Evolutionary conservation across 1,284 basidiomycete genomes (phyloP).

Genomic region (Cutaneotrichosporon cutaneum): DNA sequence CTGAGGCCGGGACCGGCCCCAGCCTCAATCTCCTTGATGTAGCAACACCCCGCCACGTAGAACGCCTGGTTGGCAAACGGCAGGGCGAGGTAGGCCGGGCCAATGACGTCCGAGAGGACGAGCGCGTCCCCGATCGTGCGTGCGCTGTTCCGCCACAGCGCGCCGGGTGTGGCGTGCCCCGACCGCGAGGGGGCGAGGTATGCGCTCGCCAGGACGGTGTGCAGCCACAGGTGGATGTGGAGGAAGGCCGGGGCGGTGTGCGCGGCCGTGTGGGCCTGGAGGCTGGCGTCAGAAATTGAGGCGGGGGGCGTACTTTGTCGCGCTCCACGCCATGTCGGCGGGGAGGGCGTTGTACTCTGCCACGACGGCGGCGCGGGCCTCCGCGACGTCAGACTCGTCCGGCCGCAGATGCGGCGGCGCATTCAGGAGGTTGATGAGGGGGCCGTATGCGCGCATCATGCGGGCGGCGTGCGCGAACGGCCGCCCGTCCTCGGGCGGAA

Average conservation of each 20-base stretch:
- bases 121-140: slow-evolving; percentile 34
- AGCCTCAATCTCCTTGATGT: slow-evolving; percentile 28
- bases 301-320: slow-evolving; percentile 27
- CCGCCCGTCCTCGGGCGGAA: slow-evolving; percentile 6
- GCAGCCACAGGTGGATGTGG: slow-evolving; percentile 39
- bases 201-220: slow-evolving; percentile 32
- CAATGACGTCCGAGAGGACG: slow-evolving; percentile 30
- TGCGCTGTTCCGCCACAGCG: slow-evolving; percentile 29
- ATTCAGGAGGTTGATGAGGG: slow-evolving; percentile 36
- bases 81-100: slow-evolving; percentile 26
- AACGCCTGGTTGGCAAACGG: slow-evolving; percentile 33
- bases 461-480: slow-evolving; percentile 33
- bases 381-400: slow-evolving; percentile 8
- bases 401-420: slow-evolving; percentile 1
- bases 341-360: slow-evolving; percentile 32
- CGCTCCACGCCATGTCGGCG: slow-evolving; percentile 36
- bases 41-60: slow-evolving; percentile 33
- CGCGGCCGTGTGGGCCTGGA: slow-evolving; percentile 29
- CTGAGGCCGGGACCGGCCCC: too few relatives aligned
- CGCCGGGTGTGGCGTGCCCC: slow-evolving; percentile 21
- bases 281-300: slow-evolving; percentile 13
- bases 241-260: slow-evolving; percentile 31
- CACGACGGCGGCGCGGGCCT: slow-evolving; percentile 23
- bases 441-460: slow-evolving; percentile 30
- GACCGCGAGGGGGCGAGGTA: slow-evolving; percentile 15